These are phyloP conservation scores for Rhizopus delemar DNA, from an alignment of 371 early-diverging fungal species.

Conservation along the genomic window DNA sequence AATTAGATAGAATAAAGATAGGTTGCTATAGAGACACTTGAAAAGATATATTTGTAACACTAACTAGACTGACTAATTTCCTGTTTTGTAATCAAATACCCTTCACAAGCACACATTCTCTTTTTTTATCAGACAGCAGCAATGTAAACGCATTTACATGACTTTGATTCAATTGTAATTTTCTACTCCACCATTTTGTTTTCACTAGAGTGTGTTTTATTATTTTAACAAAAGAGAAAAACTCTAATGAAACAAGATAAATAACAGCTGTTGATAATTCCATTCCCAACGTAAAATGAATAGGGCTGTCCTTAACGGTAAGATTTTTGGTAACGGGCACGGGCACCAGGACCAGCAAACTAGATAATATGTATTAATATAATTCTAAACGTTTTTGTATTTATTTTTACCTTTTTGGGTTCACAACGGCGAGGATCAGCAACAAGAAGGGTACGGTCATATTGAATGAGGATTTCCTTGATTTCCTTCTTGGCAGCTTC, in stretches of 20 bases:
- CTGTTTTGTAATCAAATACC: too few relatives aligned
- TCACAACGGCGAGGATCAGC: slow-evolving; percentile 99
- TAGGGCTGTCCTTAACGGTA: slow-evolving; percentile 73
- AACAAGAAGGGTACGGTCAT: slow-evolving; percentile 99
- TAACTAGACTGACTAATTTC: too few relatives aligned
- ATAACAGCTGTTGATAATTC: neutral
- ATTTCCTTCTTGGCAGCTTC: slow-evolving; percentile 99
- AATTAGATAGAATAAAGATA: too few relatives aligned
- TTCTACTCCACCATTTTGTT: neutral
- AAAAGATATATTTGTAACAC: too few relatives aligned
- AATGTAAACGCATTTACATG: too few relatives aligned
- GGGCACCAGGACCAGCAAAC: slow-evolving; percentile 99
- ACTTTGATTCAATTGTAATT: too few relatives aligned
- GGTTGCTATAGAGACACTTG: too few relatives aligned
- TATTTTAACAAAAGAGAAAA: neutral
- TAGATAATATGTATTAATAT: slow-evolving; percentile 99
- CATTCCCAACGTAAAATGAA: neutral
- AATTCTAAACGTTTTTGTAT: slow-evolving; percentile 90
- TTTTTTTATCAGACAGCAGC: too few relatives aligned
- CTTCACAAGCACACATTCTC: too few relatives aligned
- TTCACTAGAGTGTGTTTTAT: neutral
- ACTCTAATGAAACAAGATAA: neutral
- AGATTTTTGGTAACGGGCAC: slow-evolving; percentile 98
- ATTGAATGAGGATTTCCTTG: slow-evolving; percentile 92
- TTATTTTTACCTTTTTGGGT: slow-evolving; percentile 88